Evolutionary conservation across 164 flowering plant genomes (phyloP), one percentile per base, ranked within the genome.

Genomic region (Nymphaea colorata): DNA sequence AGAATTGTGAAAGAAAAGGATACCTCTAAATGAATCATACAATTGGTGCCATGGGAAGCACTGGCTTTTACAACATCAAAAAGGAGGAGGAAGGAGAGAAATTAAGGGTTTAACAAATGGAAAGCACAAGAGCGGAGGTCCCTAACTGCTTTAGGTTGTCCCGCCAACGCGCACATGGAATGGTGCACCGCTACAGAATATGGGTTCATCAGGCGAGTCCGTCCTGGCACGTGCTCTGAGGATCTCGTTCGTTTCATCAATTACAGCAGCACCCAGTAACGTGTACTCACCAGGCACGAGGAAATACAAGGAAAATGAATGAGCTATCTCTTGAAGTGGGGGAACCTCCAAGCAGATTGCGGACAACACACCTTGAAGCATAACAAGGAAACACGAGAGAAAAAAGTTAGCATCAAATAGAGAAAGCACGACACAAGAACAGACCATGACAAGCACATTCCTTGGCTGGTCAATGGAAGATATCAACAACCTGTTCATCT

Each of bases 221-320:
- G 87, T 78, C 75, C 74, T 87, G n/a, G 99, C 98, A 11, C 98
- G 91, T 66, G 96, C 97, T 72, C 93, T 82, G 66, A 92, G 90
- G 66, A 95, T 76, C 51, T 87, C 92, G 68, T 86, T 92, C 14
- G 98, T 81, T 82, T 92, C 91, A 71, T 84, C 83, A 16, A 95
- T 95, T 71, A 92, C 80, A 16, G 98, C 94, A 65, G 97, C 92
- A 67, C 94, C 98, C 10, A 84, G 79, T n/a, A 95, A 68, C 4
- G 98, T 90, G 82, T 92, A 95, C 78, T 95, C 99, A 15, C 99
- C 99, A 0, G 99, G 99, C 11, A 92, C 87, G 65, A 90, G 81
- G 76, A 95, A 95, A 77, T 86, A 90, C 66, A 95, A 69, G 25
- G 97, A 86, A 74, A 92, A 92, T 2, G 76, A 69, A 75, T 95